Conservation (phyloP, 176 grass and related monocot species). For the Triticum aestivum region IWGSC_CS_RefSeq_v2.1 NC_057798.1:533100807-533101306, state of each 20-base stretch:
- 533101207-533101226: constrained; percentile 33
- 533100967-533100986: constrained; percentile 84
- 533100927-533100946: constrained; percentile 66
- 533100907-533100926: constrained; percentile 21
- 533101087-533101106: constrained; percentile 63
- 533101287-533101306: background rate
- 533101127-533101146: constrained; percentile 83
- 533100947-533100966: constrained; percentile 54
- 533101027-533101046: constrained; percentile 56
- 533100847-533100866: background rate
- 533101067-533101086: constrained; percentile 81
- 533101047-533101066: constrained; percentile 41
- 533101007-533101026: constrained; percentile 60
- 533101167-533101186: constrained; percentile 94
- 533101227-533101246: constrained; percentile 9
- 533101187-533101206: constrained; percentile 98
- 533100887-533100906: constrained; percentile 22
- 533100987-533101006: constrained; percentile 82
- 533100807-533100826: background rate
- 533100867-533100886: background rate
- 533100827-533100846: constrained; percentile 15
- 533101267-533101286: background rate
- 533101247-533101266: background rate
- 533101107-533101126: constrained; percentile 63
- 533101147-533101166: constrained; percentile 93